Evolutionary conservation across 306 rosid species (phyloP), one percentile per base, ranked within the genome.

Genomic region (Ochetophila trinervis): DNA sequence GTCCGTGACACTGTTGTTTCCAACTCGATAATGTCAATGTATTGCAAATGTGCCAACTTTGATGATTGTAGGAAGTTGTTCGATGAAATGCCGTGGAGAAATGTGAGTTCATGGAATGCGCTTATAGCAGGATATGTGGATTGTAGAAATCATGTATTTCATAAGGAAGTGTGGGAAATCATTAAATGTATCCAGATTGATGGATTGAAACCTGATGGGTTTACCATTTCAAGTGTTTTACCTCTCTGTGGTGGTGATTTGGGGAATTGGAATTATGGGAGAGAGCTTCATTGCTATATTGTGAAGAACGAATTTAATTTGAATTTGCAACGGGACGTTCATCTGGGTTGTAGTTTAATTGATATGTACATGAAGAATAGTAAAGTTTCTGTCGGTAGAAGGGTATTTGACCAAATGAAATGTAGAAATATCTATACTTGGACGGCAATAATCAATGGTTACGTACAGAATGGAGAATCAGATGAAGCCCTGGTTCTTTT

Each of bases 381-480:
- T 17, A 84, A 76, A 54, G 45, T 82, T 72, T 70, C 45, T 69
- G 66, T 53, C 3, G 75, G 88, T 22, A 81, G 90, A 54, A 57
- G 76, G 63, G 88, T 88, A 6, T 91, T 91, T 70, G 85, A 83
- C 45, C 86, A 59, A 45, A 86, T 86, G 85, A 83, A 53, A 73
- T 65, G 74, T 65, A 83, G 78, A 77, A 91, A 88, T 45, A 70
- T 91, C 1, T 82, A 74, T 62, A 86, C 76, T 24, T 91, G 95
- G 96, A 88, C 91, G 7, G 88, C 95, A 1, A 85, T 91, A 83
- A 76, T 87, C 24, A 87, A 86, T 55, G 83, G 90, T 59, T 85
- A 77, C 58, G 86, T 76, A 45, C 78, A 86, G 59, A 85, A 69
- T 63, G 85, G 88, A 59, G 84, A 66, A 30, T 73, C 84, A 0